phyloP scores from a whole-genome alignment of 2,329 filamentous ascomycete genomes.

The Xylariaceae sp. region DNA sequence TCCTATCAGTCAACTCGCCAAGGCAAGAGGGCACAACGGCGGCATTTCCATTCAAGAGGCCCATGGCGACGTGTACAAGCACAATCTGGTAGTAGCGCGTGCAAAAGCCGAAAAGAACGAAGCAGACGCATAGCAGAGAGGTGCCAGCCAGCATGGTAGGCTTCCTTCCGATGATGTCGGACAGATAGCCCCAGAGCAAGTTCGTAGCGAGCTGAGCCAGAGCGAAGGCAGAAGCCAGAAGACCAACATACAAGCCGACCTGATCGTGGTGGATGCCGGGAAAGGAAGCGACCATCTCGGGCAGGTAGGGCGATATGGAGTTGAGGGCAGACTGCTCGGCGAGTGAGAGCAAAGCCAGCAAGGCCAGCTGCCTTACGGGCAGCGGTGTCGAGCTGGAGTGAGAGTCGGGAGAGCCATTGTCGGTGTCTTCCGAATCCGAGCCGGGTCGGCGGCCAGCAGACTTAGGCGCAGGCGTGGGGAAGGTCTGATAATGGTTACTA shows the following conservation, averaged over 20 bases:
- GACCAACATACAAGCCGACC: conserved; percentile 81
- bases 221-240: conserved; percentile 86
- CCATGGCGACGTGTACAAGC: conserved; percentile 83
- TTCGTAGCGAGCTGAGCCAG: conserved; percentile 89
- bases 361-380: conserved; percentile 73
- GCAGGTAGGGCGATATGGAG: conserved; percentile 91
- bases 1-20: conserved; percentile 90
- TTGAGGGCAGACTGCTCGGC: conserved; percentile 96
- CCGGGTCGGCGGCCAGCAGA: conserved; percentile 46
- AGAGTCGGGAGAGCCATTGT: conserved; percentile 29
- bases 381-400: conserved; percentile 63
- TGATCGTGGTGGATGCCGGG: conserved; percentile 67
- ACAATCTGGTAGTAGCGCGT: conserved; percentile 77
- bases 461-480: conserved; percentile 68
- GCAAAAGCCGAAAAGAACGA: conserved; percentile 83
- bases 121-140: conserved; percentile 73
- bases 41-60: conserved; percentile 89
- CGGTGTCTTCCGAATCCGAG: conserved; percentile 30
- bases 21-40: conserved; percentile 89
- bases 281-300: conserved; percentile 84
- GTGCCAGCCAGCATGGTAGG: conserved; percentile 80
- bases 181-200: conserved; percentile 83
- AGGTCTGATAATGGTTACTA: conserved; percentile 70
- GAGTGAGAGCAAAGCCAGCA: conserved; percentile 82
- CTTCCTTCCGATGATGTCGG: conserved; percentile 73